phyloP scores from a whole-genome alignment of 176 grass and related monocot genomes.

The Eragrostis curvula region DNA sequence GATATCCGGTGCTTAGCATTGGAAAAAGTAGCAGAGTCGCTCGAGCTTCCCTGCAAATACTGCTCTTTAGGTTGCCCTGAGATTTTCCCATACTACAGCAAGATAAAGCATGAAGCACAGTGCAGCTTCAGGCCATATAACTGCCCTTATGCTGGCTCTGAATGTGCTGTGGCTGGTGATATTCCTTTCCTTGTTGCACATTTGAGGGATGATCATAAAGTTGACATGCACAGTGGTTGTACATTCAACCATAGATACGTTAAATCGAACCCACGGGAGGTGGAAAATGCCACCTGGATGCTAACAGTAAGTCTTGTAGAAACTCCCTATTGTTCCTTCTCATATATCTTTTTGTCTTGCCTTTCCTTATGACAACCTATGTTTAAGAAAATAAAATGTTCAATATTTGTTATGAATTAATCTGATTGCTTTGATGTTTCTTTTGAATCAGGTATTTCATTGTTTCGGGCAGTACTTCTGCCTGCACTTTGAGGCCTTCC shows the following conservation, averaged over 20 bases:
- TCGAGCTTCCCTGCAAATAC: constrained; percentile 66
- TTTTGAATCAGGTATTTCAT: constrained; percentile 71
- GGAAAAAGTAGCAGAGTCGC: constrained; percentile 65
- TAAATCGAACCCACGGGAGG: constrained; percentile 62
- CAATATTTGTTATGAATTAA: background rate
- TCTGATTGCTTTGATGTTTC: background rate
- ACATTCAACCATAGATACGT: constrained; percentile 71
- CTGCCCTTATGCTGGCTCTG: constrained; percentile 65
- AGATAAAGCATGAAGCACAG: constrained; percentile 67
- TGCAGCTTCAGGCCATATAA: constrained; percentile 66
- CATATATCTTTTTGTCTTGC: background rate
- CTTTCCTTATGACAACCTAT: background rate
- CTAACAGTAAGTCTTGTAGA: constrained; percentile 55
- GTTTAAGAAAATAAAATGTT: background rate
- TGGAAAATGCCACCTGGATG: constrained; percentile 70
- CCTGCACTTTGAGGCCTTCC: constrained; percentile 90
- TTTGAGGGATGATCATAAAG: constrained; percentile 71
- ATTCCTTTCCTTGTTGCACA: constrained; percentile 68
- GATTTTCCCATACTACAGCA: constrained; percentile 69
- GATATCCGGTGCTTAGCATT: constrained; percentile 66
- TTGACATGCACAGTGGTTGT: constrained; percentile 62
- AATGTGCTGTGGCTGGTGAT: constrained; percentile 70
- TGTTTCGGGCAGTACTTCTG: constrained; percentile 96
- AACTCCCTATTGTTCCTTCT: background rate
- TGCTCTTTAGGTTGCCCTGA: constrained; percentile 65